Conservation (phyloP, 352 stramenopile species). For the Phytophthora fragariaefolia region DNA sequence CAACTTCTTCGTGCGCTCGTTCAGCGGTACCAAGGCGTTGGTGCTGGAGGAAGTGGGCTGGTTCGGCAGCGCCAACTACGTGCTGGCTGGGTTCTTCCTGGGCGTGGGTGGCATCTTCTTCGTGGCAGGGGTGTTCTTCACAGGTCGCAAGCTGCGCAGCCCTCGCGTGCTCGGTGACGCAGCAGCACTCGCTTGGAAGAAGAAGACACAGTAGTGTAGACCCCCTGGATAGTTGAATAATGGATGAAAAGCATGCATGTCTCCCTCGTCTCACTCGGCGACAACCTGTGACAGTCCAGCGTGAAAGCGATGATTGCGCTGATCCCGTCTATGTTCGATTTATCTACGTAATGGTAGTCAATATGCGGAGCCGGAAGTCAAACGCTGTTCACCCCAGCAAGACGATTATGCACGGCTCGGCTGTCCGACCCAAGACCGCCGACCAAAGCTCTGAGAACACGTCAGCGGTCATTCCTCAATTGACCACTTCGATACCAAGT, state of each 20-base stretch:
- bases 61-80: constrained; percentile 70
- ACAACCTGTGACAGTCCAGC: constrained; percentile 16
- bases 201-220: constrained; percentile 41
- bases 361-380: not conserved
- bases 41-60: constrained; percentile 70
- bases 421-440: constrained; percentile 4
- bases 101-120: constrained; percentile 60
- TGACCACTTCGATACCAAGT: constrained; percentile 26
- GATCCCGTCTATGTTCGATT: constrained; percentile 6
- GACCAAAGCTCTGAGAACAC: not conserved
- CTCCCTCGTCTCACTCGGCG: not conserved
- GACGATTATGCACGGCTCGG: constrained; percentile 15
- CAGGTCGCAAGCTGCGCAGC: constrained; percentile 51
- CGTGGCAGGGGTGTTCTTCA: constrained; percentile 55
- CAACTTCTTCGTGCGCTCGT: constrained; percentile 79
- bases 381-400: constrained; percentile 20
- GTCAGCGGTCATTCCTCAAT: constrained; percentile 20
- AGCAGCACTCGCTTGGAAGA: constrained; percentile 63
- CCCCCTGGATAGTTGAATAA: not conserved
- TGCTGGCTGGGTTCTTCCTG: constrained; percentile 65
- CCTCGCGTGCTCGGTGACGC: constrained; percentile 62
- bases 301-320: constrained; percentile 17
- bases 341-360: not conserved
- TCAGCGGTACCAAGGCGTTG: constrained; percentile 69
- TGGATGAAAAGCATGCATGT: constrained; percentile 5